A percentile compares a stretch with the other conserved stretches of the same genome.
These are phyloP conservation scores for Colletotrichum cordylinicola DNA, from an alignment of 2,329 filamentous ascomycete species.

Conservation along the genomic window DNA sequence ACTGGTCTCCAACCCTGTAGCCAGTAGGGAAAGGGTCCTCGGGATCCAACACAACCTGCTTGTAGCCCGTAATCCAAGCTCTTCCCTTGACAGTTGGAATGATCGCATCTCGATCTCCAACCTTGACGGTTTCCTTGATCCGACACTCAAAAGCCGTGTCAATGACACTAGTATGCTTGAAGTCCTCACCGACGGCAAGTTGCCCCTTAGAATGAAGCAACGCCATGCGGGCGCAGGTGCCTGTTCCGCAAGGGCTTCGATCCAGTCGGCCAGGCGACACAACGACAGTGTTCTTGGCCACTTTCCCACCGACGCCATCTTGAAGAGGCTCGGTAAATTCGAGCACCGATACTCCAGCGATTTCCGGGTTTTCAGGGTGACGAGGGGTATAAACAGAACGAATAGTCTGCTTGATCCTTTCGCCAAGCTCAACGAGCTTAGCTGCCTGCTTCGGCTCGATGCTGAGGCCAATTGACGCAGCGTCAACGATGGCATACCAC, in stretches of 20 bases:
- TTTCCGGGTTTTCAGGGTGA: conserved; percentile 47
- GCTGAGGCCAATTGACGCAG: conserved; percentile 36
- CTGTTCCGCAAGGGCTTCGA: conserved; percentile 51
- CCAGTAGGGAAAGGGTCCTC: conserved; percentile 48
- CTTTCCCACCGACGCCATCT: conserved; percentile 27
- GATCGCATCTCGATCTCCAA: conserved; percentile 44
- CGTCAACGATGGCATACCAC: conserved; percentile 49
- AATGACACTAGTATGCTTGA: conserved; percentile 46
- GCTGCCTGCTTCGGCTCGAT: conserved; percentile 36
- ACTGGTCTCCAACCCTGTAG: conserved; percentile 20
- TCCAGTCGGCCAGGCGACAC: conserved; percentile 52
- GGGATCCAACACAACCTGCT: conserved; percentile 47
- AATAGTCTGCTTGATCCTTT: conserved; percentile 46
- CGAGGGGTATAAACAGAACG: conserved; percentile 38
- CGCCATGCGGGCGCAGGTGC: conserved; percentile 48
- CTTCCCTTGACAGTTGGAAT: conserved; percentile 46
- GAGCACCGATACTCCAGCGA: conserved; percentile 44
- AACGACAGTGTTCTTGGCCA: conserved; percentile 44
- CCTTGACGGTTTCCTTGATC: conserved; percentile 39
- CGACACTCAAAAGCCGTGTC: conserved; percentile 42
- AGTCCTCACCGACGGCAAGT: conserved; percentile 39
- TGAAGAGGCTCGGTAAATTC: conserved; percentile 41
- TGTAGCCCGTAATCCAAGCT: conserved; percentile 51
- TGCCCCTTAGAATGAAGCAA: conserved; percentile 46
- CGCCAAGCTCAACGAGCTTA: conserved; percentile 45